Evolutionary conservation across 2,329 filamentous ascomycete genomes (phyloP).

Genomic region (Nakataea oryzae): DNA sequence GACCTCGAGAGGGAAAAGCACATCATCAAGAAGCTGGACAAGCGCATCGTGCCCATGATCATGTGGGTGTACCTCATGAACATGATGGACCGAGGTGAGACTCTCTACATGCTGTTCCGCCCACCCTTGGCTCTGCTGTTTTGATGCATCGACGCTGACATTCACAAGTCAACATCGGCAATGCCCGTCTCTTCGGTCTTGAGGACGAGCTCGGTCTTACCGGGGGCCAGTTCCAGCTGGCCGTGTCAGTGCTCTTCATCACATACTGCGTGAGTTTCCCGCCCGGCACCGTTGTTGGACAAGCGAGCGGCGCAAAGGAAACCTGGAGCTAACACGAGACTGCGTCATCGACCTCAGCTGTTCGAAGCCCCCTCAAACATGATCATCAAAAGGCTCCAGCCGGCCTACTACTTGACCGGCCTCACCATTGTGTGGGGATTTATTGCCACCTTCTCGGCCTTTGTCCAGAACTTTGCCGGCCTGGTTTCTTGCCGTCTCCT

Average conservation of each 20-base stretch:
- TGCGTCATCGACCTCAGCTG: not conserved
- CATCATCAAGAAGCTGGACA: conserved; percentile 1
- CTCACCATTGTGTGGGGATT: conserved; percentile 32
- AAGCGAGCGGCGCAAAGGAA: not conserved
- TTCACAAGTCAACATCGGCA: conserved; percentile 2
- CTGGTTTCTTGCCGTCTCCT: conserved; percentile 46
- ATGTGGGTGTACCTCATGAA: conserved; percentile 3
- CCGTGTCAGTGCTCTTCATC: conserved; percentile 45
- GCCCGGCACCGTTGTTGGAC: too few species aligned
- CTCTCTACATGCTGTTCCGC: not conserved
- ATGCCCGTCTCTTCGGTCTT: conserved; percentile 41
- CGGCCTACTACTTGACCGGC: conserved; percentile 1
- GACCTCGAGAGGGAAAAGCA: not conserved
- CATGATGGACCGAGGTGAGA: conserved; percentile 4
- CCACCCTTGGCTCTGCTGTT: not conserved
- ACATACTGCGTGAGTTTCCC: conserved; percentile 22
- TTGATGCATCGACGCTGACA: not conserved
- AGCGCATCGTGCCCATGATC: conserved; percentile 2
- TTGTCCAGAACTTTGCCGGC: conserved; percentile 42
- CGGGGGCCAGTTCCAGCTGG: conserved; percentile 48
- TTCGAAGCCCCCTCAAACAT: conserved; percentile 3
- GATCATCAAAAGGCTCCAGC: conserved; percentile 2
- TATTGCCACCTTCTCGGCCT: conserved; percentile 43
- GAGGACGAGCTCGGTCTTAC: conserved; percentile 46
- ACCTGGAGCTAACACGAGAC: not conserved